Base-by-base conservation (phyloP, 441 rosid species). In the Populus hybrid region DNA sequence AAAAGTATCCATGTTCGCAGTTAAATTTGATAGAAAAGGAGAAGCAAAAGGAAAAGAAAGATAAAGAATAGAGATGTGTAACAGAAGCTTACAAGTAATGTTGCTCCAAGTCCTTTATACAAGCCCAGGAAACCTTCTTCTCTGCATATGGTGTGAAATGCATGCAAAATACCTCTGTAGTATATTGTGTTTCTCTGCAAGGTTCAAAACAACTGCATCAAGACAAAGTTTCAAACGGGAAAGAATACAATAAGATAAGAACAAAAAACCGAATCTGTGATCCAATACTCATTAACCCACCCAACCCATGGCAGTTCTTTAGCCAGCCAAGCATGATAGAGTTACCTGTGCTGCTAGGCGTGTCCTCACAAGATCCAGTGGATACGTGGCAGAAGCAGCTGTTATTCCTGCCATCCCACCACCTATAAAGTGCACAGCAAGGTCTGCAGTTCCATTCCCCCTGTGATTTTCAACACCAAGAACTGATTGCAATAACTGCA, bases 361-460 rank as follows among this genome's bases (percentile, higher is more conserved):
- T 2, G 98, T 93, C 88, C 99, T 89, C 71, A 94, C 94, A 77
- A 97, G 99, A 90, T 97, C 99, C 74, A 97, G 82, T 5, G 99
- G 99, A 83, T 97, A 97, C 5, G 93, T 91, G 59, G 88, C 94
- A 40, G 96, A 85, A 71, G 97, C 98, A 79, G 99, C 97, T 42
- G 98, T 97, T 76, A 94, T 83, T 72, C 99, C 99, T 40, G 98
- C 91, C 90, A 97, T 81, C 63, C 99, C 98, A 67, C 99, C 98
- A 73, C 94, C 93, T 19, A 92, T 79, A 82, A 97, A 97, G 86
- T 91, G 89, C 79, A 94, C 95, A 57, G 82, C 76, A 18, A 78
- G 86, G 67, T 82, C 87, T 30, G 86, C 76, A 75, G 84, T 76
- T 1, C 75, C 53, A 82, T 77, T 83, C 34, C 86, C 86, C 68